Base-by-base conservation (phyloP, 148 eudicot genomes). In the Persicaria tinctoria region DNA sequence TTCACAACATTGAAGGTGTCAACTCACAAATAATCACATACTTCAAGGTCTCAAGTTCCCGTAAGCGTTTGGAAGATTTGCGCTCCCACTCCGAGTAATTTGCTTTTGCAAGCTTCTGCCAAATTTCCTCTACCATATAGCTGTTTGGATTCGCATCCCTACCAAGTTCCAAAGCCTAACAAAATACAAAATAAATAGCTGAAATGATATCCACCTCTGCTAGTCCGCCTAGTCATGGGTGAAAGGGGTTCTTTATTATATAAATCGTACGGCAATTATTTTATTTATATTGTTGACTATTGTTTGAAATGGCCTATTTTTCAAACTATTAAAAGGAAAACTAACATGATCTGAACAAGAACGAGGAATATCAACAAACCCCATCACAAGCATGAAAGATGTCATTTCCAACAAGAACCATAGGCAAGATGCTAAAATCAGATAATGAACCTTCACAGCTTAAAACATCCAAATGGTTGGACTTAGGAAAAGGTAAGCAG, bases 41-140 rank as follows among this genome's bases (percentile, higher is more conserved):
- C 99, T 92, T 88, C 66, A 95, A 78, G 63, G 59, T 85, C 71
- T 89, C 89, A 76, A 95, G 84, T 16, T 90, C 92, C 93, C 89
- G 89, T 5, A 86, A 56, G 23, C 92, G 96, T 75, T 78, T 83
- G 74, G 84, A 79, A 73, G 99, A 92, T 74, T 86, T 94, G 51
- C 81, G 80, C 75, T 92, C 91, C 99, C 97, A 95, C 80, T 82
- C 78, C 78, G 83, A 47, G 82, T 92, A 92, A 80, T 85, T 92
- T 46, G 96, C 99, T 82, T 82, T 92, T n/a, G 96, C 93, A 74
- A 95, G 89, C 86, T 86, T 91, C 79, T 87, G 89, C 99, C 99
- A 92, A 73, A 95, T 89, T 77, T 92, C 93, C 76, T 92, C 99
- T 17, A 92, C 92, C 83, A 85, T 87, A 80, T 86, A 89, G 75